A percentile compares a stretch with the other conserved stretches of the same genome.
These are phyloP conservation scores for Hanseniaspora nectarophila DNA, from an alignment of 805 yeast species.

Conservation along the genomic window DNA sequence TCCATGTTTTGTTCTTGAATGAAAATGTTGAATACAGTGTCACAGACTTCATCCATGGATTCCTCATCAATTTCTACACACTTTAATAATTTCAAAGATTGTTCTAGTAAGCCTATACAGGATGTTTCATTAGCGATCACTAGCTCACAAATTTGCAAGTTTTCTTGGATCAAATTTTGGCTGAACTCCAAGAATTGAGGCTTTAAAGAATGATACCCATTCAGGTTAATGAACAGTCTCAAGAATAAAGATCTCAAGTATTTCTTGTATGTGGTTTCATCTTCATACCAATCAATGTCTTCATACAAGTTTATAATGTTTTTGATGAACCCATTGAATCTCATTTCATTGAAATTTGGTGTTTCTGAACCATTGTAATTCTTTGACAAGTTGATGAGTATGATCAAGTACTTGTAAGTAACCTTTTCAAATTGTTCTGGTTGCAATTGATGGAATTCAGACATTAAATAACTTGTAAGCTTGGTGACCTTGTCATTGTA, in stretches of 20 bases:
- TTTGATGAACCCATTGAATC: conserved; percentile 5
- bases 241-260: conserved; percentile 2
- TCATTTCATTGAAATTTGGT: neutral
- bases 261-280: neutral
- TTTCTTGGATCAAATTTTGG: conserved; percentile 1
- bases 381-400: neutral
- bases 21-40: conserved; percentile 2
- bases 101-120: neutral
- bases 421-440: neutral
- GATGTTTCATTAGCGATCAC: neutral
- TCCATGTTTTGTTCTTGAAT: neutral
- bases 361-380: neutral
- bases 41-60: neutral
- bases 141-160: conserved; percentile 10
- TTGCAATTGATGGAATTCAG: conserved; percentile 6
- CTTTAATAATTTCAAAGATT: neutral
- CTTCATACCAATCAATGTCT: conserved; percentile 13
- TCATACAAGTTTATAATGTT: conserved; percentile 5
- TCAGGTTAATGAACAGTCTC: neutral
- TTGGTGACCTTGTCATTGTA: neutral
- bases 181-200: neutral
- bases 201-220: neutral
- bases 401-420: neutral
- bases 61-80: neutral
- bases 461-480: neutral